These are phyloP conservation scores for Pichiaceae sp. DNA, from an alignment of 1,139 yeast species.

Conservation along the genomic window DNA sequence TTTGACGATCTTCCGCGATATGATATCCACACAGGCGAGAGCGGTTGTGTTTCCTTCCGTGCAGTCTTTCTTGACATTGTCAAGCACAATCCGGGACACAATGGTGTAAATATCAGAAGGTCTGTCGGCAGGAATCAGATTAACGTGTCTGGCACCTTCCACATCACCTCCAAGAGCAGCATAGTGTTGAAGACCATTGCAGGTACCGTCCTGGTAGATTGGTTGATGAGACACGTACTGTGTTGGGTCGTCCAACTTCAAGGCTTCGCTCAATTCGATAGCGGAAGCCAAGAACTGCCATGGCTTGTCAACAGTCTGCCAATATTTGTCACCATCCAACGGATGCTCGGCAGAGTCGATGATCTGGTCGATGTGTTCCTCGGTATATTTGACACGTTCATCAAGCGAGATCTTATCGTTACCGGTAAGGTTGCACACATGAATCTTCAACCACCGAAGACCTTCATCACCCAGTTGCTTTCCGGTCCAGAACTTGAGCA, in stretches of 20 bases:
- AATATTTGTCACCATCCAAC: slow-evolving; percentile 51
- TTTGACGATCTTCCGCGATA: slow-evolving; percentile 83
- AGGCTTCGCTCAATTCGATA: slow-evolving; percentile 69
- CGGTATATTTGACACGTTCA: slow-evolving; percentile 69
- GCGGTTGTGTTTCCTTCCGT: slow-evolving; percentile 40
- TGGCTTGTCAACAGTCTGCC: slow-evolving; percentile 86
- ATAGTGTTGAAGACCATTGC: slow-evolving; percentile 95
- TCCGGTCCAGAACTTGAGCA: slow-evolving; percentile 85
- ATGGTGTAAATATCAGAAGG: slow-evolving; percentile 89
- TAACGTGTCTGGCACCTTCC: slow-evolving; percentile 92
- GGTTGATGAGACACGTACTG: slow-evolving; percentile 75
- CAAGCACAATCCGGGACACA: slow-evolving; percentile 69
- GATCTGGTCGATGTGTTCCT: slow-evolving; percentile 55
- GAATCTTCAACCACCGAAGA: slow-evolving; percentile 81
- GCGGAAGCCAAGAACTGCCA: slow-evolving; percentile 93
- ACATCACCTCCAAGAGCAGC: slow-evolving; percentile 96
- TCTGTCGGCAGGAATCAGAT: slow-evolving; percentile 67
- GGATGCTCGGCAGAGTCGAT: slow-evolving; percentile 69
- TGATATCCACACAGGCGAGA: slow-evolving; percentile 44
- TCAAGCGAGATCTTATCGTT: slow-evolving; percentile 73
- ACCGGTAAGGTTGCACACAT: slow-evolving; percentile 82
- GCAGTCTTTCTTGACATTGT: slow-evolving; percentile 53
- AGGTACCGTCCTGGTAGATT: slow-evolving; percentile 95
- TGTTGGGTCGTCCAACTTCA: slow-evolving; percentile 63
- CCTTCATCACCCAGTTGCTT: slow-evolving; percentile 69